phyloP scores from a whole-genome alignment of 208 protist genomes.

The Crithidia expoeki region DNA sequence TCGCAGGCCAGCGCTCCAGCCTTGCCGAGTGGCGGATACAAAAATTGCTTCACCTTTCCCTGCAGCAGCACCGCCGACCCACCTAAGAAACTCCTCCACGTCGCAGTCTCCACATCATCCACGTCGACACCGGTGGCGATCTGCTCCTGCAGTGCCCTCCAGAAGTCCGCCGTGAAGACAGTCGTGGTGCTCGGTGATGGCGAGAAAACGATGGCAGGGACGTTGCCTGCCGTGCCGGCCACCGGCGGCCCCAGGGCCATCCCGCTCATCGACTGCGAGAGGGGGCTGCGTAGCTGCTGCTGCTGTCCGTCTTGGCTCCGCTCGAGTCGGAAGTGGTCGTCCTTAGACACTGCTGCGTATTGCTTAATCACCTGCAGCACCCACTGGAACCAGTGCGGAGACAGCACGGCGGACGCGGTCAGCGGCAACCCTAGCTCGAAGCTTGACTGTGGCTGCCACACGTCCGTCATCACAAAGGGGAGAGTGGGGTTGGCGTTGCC shows the following conservation, averaged over 20 bases:
- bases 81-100: constrained; percentile 1
- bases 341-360: constrained; percentile 25
- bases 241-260: constrained; percentile 21
- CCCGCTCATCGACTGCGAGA: constrained; percentile 16
- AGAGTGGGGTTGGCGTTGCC: constrained; percentile 22
- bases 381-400: constrained; percentile 65
- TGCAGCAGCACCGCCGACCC: not conserved
- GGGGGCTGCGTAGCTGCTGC: constrained; percentile 9
- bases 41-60: not conserved
- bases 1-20: constrained; percentile 18
- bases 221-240: not conserved
- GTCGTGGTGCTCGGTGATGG: constrained; percentile 12
- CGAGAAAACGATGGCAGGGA: not conserved
- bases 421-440: constrained; percentile 65
- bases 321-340: constrained; percentile 5
- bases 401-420: constrained; percentile 48
- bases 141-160: constrained; percentile 6
- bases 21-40: constrained; percentile 12
- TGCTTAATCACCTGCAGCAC: constrained; percentile 28
- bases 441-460: constrained; percentile 61
- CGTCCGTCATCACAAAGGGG: constrained; percentile 31
- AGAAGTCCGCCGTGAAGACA: constrained; percentile 18
- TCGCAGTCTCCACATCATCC: not conserved
- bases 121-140: constrained; percentile 4
- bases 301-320: not conserved